These are phyloP conservation scores for Microsporum canis DNA, from an alignment of 2,329 filamentous ascomycete genomes.

Conservation along the genomic window DNA sequence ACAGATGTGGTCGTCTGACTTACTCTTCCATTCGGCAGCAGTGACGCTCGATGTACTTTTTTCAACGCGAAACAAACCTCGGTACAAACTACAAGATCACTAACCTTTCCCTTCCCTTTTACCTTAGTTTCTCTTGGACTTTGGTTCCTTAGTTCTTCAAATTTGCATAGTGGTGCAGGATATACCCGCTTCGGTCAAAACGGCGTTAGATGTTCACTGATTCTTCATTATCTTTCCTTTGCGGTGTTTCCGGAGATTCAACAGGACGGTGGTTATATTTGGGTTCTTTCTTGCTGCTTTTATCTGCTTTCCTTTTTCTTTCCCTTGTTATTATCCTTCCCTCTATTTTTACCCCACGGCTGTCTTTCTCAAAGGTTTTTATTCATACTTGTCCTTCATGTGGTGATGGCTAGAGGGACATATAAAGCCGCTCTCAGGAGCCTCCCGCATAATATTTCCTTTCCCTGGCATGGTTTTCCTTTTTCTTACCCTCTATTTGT, in stretches of 20 bases:
- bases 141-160: constrained; percentile 13
- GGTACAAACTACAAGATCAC: constrained; percentile 16
- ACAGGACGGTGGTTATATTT: constrained; percentile 1
- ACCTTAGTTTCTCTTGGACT: constrained; percentile 19
- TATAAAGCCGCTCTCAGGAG: neutral
- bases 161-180: constrained; percentile 39
- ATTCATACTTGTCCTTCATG: neutral
- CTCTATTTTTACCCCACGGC: constrained; percentile 1
- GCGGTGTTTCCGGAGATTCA: constrained; percentile 2
- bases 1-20: constrained; percentile 1
- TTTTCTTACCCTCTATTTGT: neutral
- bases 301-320: constrained; percentile 2
- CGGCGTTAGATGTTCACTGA: constrained; percentile 10
- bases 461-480: neutral
- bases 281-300: constrained; percentile 2
- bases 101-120: constrained; percentile 9
- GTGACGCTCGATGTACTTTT: neutral
- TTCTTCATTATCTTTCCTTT: neutral
- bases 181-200: constrained; percentile 34
- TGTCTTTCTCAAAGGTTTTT: neutral
- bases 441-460: neutral
- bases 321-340: neutral
- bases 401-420: neutral
- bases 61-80: constrained; percentile 4
- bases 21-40: neutral